Percentiles rank a stretch among this genome's conserved stretches.
Evolutionary conservation across 257 asterid species (phyloP).

Genomic region (Solanum dulcamara): DNA sequence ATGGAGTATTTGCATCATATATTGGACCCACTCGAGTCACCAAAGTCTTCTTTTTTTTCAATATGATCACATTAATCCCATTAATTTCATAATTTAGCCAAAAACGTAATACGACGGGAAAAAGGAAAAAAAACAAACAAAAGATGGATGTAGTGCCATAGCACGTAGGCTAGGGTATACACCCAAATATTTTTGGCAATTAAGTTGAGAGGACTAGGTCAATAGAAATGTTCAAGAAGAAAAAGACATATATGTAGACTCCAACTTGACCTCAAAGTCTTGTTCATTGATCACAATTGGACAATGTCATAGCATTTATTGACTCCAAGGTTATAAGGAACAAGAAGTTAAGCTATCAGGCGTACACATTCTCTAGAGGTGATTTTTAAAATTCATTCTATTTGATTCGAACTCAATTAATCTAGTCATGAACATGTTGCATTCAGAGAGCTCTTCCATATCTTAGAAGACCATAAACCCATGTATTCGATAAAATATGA

Average conservation of each 20-base stretch:
- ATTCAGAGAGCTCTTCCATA: not conserved
- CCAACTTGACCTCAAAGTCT: not conserved
- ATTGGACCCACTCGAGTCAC: not conserved
- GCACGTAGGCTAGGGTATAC: not conserved
- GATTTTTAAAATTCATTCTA: not conserved
- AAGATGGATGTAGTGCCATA: not conserved
- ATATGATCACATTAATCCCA: not conserved
- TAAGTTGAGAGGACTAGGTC: not conserved
- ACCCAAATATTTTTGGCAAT: not conserved
- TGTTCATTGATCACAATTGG: not conserved
- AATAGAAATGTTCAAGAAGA: not conserved
- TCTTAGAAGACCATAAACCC: not conserved
- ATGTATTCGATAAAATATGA: not conserved
- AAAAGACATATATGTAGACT: not conserved
- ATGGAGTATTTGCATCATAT: not conserved
- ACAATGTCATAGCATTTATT: not conserved
- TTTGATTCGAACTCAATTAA: not conserved
- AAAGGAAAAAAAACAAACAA: not conserved
- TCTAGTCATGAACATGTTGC: not conserved
- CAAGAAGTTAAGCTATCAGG: not conserved
- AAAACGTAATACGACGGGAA: not conserved
- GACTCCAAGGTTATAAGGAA: not conserved
- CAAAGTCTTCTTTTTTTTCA: not conserved
- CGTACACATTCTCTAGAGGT: not conserved
- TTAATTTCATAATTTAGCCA: not conserved